phyloP scores from a whole-genome alignment of 148 eudicot genomes.

The Suaeda aralocaspica region DNA sequence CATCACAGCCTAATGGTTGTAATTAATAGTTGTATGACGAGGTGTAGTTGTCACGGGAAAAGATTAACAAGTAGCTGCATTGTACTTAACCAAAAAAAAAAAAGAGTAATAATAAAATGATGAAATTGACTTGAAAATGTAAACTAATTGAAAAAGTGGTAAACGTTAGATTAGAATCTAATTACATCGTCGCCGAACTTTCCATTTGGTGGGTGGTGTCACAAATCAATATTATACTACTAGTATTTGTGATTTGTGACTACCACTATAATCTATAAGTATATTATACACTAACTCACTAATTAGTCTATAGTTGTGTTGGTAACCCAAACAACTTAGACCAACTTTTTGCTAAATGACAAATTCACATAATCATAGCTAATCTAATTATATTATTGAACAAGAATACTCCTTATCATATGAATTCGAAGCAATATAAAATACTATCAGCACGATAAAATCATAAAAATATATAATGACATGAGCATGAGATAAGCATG shows the following conservation, averaged over 20 bases:
- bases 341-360: not conserved
- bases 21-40: no score
- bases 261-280: no score
- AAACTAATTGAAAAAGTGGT: constrained; percentile 1
- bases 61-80: not conserved
- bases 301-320: not conserved
- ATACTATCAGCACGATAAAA: not conserved
- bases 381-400: no score
- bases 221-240: not conserved
- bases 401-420: not conserved
- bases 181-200: not conserved
- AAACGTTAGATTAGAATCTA: not conserved
- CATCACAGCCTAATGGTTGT: no score
- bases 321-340: not conserved
- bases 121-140: not conserved
- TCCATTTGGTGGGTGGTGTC: constrained; percentile 5
- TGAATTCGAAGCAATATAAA: not conserved
- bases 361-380: not conserved
- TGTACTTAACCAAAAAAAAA: not conserved
- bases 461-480: no score
- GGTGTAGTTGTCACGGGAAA: not conserved
- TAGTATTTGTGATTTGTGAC: no score
- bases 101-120: no score
- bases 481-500: no score
- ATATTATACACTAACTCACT: not conserved